A percentile compares a stretch with the other conserved stretches of the same genome.
These are phyloP conservation scores for Haplosporangium sp. DNA, from an alignment of 371 early-diverging fungal genomes.

Conservation along the genomic window DNA sequence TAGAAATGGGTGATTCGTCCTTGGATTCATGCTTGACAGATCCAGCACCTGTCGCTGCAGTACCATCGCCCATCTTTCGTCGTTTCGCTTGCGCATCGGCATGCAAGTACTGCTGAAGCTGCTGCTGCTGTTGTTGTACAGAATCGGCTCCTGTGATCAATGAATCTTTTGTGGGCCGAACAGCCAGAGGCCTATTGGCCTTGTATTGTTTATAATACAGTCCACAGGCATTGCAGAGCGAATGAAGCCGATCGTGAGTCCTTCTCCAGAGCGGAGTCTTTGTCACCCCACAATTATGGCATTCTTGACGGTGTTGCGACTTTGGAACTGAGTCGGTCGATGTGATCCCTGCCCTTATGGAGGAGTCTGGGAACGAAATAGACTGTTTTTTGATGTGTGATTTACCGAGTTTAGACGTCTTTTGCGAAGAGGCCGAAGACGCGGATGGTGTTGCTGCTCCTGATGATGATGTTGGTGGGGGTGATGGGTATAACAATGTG, in stretches of 20 bases:
- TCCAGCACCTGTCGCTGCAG: not conserved
- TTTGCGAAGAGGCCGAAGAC: constrained; percentile 3
- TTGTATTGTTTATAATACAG: constrained; percentile 83
- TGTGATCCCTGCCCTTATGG: not conserved
- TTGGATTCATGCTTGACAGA: constrained; percentile 17
- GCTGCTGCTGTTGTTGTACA: not conserved
- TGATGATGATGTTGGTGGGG: constrained; percentile 4
- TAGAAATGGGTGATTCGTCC: constrained; percentile 7
- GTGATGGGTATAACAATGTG: not conserved
- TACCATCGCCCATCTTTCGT: constrained; percentile 25
- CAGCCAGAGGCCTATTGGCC: constrained; percentile 72
- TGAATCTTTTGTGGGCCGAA: constrained; percentile 50
- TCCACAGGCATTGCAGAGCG: constrained; percentile 88
- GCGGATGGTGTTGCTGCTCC: not conserved
- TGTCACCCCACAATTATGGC: constrained; percentile 84
- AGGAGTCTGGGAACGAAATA: not conserved
- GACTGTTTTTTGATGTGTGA: constrained; percentile 53
- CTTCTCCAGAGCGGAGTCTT: constrained; percentile 88
- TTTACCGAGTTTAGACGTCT: constrained; percentile 5
- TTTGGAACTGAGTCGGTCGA: not conserved
- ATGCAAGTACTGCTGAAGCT: constrained; percentile 12
- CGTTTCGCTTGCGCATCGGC: constrained; percentile 32
- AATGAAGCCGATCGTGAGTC: constrained; percentile 79
- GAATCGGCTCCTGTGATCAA: constrained; percentile 2
- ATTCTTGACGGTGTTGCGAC: constrained; percentile 70